A percentile compares a stretch with the other conserved stretches of the same genome.
Conservation (phyloP, 176 grass and related monocot species). For the Hordeum marinum region DNA sequence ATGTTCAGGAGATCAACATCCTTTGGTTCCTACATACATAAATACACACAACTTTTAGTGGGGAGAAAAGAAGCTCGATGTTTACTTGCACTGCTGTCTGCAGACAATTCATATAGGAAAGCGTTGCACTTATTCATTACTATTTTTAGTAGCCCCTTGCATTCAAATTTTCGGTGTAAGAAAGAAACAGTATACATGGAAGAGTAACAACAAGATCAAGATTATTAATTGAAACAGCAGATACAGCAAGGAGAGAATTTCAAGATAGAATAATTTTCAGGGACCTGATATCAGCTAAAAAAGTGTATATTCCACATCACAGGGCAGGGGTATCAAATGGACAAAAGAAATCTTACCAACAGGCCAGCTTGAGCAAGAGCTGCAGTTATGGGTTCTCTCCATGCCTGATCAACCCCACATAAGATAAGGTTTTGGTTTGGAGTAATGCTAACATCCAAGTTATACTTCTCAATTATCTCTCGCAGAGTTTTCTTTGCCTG, state of each 20-base stretch:
- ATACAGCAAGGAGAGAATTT: not conserved
- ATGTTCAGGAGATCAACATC: conserved; percentile 85
- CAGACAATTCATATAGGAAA: not conserved
- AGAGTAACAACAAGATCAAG: not conserved
- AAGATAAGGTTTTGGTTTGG: conserved; percentile 96
- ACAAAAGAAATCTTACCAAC: conserved; percentile 53
- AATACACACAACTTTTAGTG: not conserved
- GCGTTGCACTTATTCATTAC: not conserved
- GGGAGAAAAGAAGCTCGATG: not conserved
- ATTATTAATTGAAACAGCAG: not conserved
- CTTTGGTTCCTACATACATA: conserved; percentile 63
- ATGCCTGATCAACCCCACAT: conserved; percentile 70
- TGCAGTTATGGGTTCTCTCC: conserved; percentile 55
- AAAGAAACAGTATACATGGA: not conserved
- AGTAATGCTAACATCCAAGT: conserved; percentile 75
- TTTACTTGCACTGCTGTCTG: not conserved
- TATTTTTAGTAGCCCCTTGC: not conserved
- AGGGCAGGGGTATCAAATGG: not conserved
- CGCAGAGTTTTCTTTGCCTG: conserved; percentile 79
- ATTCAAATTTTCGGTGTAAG: not conserved
- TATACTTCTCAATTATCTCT: conserved; percentile 94
- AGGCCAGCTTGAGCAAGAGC: conserved; percentile 86
- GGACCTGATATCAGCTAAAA: not conserved
- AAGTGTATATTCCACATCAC: not conserved
- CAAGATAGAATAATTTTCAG: not conserved